Evolutionary conservation across 495 filamentous ascomycete species (phyloP).

Genomic region (Stereocaulon alpinum): DNA sequence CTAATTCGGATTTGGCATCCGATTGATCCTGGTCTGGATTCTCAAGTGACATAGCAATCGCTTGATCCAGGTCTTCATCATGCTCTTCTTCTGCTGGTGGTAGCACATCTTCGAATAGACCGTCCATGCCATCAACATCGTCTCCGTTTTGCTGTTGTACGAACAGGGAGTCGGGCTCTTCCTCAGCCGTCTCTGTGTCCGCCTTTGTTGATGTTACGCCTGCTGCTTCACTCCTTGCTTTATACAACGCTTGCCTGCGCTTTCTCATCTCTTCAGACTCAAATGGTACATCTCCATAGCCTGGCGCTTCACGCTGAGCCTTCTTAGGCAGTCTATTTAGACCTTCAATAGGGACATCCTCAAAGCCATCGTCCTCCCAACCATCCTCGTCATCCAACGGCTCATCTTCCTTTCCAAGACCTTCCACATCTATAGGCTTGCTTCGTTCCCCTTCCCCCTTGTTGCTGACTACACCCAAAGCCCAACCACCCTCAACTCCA

Average conservation of each 20-base stretch:
- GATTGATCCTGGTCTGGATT: slow-evolving; percentile 19
- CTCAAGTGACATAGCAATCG: slow-evolving; percentile 73
- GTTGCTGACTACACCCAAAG: slow-evolving; percentile 82
- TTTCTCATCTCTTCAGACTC: slow-evolving; percentile 34
- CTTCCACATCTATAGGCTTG: slow-evolving; percentile 86
- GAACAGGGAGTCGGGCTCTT: slow-evolving; percentile 29
- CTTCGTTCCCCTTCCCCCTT: slow-evolving; percentile 62
- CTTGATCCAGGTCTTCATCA: slow-evolving; percentile 67
- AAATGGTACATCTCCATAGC: slow-evolving; percentile 22
- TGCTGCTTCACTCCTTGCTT: slow-evolving; percentile 25
- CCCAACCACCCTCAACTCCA: slow-evolving; percentile 93
- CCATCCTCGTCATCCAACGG: slow-evolving; percentile 51
- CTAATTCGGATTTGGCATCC: slow-evolving; percentile 3
- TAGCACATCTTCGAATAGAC: slow-evolving; percentile 33
- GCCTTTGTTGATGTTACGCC: slow-evolving; percentile 16
- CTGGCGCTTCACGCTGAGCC: slow-evolving; percentile 16
- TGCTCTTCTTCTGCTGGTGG: slow-evolving; percentile 35
- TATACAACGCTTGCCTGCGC: slow-evolving; percentile 36
- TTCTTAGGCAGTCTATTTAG: slow-evolving; percentile 75
- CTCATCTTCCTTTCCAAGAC: slow-evolving; percentile 46
- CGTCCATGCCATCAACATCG: slow-evolving; percentile 26
- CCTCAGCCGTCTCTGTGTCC: slow-evolving; percentile 46
- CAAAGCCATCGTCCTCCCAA: slow-evolving; percentile 66
- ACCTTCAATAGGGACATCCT: slow-evolving; percentile 92
- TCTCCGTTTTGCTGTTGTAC: slow-evolving; percentile 24